phyloP scores from a whole-genome alignment of 1,284 basidiomycete species.

The Heterobasidion occidentale region DNA sequence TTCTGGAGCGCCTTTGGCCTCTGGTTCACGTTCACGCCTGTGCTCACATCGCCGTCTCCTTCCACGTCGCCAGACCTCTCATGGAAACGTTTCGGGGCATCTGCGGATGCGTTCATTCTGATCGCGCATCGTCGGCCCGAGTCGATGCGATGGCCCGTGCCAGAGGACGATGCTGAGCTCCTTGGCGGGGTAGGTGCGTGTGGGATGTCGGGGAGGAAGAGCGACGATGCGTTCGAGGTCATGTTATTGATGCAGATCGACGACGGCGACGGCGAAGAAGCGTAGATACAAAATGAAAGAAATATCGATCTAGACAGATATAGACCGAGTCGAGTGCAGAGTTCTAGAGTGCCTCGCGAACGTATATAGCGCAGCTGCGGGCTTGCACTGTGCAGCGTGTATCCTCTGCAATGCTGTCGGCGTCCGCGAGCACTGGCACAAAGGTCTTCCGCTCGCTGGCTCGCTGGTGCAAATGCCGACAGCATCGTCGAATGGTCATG shows the following conservation, averaged over 20 bases:
- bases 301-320: not conserved
- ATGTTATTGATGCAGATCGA: constrained; percentile 49
- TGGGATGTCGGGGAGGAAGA: constrained; percentile 33
- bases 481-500: not conserved
- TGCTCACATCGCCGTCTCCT: constrained; percentile 28
- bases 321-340: not conserved
- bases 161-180: constrained; percentile 43
- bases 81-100: constrained; percentile 22
- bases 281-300: not conserved
- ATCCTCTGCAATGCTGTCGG: too few relatives aligned
- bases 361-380: not conserved
- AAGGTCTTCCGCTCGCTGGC: not conserved
- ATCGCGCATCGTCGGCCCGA: constrained; percentile 47
- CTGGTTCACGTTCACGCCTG: constrained; percentile 71
- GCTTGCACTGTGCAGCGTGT: too few relatives aligned
- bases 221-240: constrained; percentile 62
- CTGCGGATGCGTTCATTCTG: constrained; percentile 52
- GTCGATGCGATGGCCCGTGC: constrained; percentile 49
- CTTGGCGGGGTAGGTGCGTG: constrained; percentile 45
- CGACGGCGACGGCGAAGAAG: constrained; percentile 3
- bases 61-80: not conserved
- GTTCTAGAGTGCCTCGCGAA: not conserved
- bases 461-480: not conserved
- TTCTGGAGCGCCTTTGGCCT: constrained; percentile 81
- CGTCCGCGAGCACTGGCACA: not conserved